These are phyloP conservation scores for Paracorniculantispora psalliotae DNA, from an alignment of 2,329 filamentous ascomycete species.

Conservation along the genomic window DNA sequence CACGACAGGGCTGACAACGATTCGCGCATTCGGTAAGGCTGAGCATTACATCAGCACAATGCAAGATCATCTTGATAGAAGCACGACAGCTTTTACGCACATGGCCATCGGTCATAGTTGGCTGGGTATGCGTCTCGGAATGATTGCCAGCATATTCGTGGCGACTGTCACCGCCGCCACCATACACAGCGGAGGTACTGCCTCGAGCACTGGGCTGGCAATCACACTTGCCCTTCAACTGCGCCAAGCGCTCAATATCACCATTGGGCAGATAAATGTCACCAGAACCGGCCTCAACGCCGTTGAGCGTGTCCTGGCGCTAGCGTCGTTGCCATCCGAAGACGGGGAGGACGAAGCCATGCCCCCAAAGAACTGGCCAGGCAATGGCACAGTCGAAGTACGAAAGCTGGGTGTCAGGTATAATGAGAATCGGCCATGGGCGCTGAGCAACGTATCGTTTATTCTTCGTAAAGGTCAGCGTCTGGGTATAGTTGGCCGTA, in stretches of 20 bases:
- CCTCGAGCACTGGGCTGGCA: constrained; percentile 3
- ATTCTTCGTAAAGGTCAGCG: not conserved
- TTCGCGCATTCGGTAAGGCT: constrained; percentile 13
- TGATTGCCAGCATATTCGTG: constrained; percentile 8
- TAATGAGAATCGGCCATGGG: constrained; percentile 50
- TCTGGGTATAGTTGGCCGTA: constrained; percentile 9
- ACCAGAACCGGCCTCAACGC: constrained; percentile 6
- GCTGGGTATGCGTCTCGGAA: constrained; percentile 7
- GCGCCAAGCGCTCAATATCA: not conserved
- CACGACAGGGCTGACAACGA: constrained; percentile 8
- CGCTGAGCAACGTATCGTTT: constrained; percentile 18
- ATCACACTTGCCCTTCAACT: constrained; percentile 12
- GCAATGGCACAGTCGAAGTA: not conserved
- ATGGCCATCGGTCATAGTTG: constrained; percentile 4
- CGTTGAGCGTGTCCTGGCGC: not conserved
- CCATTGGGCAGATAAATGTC: constrained; percentile 6
- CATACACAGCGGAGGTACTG: not conserved
- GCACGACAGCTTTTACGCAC: constrained; percentile 1
- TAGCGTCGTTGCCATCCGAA: constrained; percentile 7
- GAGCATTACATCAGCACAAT: constrained; percentile 3
- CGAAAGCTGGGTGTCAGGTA: not conserved
- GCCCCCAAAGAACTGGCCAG: not conserved
- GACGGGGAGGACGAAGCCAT: not conserved
- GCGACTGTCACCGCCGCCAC: not conserved
- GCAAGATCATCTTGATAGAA: constrained; percentile 3